Conservation (phyloP, 2,329 filamentous ascomycete species). For the Penicillium hesseltinei region DNA sequence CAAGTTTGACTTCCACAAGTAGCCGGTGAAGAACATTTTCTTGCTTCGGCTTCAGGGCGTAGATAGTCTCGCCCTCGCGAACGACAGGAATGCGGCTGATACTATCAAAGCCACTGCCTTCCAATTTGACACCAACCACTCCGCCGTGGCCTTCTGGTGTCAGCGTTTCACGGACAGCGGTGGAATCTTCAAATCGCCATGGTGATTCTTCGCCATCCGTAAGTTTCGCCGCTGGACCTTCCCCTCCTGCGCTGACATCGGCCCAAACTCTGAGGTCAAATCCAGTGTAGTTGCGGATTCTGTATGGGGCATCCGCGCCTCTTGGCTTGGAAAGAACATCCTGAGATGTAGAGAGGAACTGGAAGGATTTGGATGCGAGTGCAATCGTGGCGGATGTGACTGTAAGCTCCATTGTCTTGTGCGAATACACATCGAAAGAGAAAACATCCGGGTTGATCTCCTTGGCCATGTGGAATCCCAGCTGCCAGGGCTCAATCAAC, state of each 20-base stretch:
- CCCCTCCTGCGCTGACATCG: conserved; percentile 68
- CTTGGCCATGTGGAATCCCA: conserved; percentile 85
- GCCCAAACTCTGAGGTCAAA: conserved; percentile 85
- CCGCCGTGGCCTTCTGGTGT: conserved; percentile 78
- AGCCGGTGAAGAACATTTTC: conserved; percentile 83
- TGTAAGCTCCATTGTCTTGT: conserved; percentile 87
- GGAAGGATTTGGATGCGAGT: conserved; percentile 84
- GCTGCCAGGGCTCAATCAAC: conserved; percentile 89
- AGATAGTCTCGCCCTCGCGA: conserved; percentile 90
- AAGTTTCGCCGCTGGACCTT: conserved; percentile 67
- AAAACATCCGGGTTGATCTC: conserved; percentile 72
- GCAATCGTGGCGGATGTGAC: conserved; percentile 92
- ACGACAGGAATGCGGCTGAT: conserved; percentile 85
- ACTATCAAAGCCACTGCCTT: conserved; percentile 90
- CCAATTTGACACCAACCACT: conserved; percentile 76
- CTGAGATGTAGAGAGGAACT: conserved; percentile 83
- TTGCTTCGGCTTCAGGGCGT: conserved; percentile 82
- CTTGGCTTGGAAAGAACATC: conserved; percentile 92
- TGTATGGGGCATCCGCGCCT: conserved; percentile 86
- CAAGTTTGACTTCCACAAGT: conserved; percentile 85
- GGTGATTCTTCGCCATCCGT: conserved; percentile 86
- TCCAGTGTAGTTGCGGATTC: conserved; percentile 92
- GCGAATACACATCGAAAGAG: conserved; percentile 80
- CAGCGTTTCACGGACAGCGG: conserved; percentile 90
- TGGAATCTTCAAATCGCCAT: conserved; percentile 96